A percentile compares a stretch with the other conserved stretches of the same genome.
Conservation (phyloP, 2,329 filamentous ascomycete genomes). For the Helotiales sp. region DNA sequence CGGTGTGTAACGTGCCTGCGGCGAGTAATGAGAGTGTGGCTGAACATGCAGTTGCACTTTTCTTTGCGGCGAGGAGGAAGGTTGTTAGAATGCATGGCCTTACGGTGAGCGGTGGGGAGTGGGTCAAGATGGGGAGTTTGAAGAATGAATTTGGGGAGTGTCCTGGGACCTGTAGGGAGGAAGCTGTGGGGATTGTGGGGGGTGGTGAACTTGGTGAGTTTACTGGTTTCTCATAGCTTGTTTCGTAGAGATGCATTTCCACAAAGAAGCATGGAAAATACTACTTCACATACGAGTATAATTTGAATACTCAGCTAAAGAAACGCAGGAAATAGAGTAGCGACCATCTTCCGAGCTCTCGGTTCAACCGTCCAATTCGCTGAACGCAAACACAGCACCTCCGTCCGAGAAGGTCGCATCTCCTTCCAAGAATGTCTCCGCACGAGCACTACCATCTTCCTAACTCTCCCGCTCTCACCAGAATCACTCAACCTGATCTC, state of each 20-base stretch:
- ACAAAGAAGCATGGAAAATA: background rate
- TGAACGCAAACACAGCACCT: conserved; percentile 27
- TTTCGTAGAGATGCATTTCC: background rate
- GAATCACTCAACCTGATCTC: conserved; percentile 38
- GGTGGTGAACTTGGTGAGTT: conserved; percentile 37
- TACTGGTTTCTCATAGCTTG: background rate
- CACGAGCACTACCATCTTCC: conserved; percentile 32
- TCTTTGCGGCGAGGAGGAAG: conserved; percentile 46
- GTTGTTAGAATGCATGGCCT: conserved; percentile 43
- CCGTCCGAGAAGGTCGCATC: conserved; percentile 25
- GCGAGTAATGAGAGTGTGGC: conserved; percentile 46
- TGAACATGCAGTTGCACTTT: conserved; percentile 41
- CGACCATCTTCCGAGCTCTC: conserved; percentile 30
- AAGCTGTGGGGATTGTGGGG: conserved; percentile 40
- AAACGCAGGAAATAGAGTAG: conserved; percentile 30
- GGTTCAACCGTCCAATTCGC: conserved; percentile 35
- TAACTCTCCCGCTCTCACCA: conserved; percentile 33
- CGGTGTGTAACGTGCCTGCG: conserved; percentile 46
- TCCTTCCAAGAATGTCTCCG: conserved; percentile 29
- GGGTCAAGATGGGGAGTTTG: conserved; percentile 31
- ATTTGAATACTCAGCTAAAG: conserved; percentile 5
- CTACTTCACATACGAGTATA: background rate
- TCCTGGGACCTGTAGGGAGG: conserved; percentile 34
- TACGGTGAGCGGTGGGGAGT: conserved; percentile 36
- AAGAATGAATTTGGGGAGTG: conserved; percentile 35